phyloP scores from a whole-genome alignment of 805 yeast species.

The Schizosaccharomyces osmophilus region DNA sequence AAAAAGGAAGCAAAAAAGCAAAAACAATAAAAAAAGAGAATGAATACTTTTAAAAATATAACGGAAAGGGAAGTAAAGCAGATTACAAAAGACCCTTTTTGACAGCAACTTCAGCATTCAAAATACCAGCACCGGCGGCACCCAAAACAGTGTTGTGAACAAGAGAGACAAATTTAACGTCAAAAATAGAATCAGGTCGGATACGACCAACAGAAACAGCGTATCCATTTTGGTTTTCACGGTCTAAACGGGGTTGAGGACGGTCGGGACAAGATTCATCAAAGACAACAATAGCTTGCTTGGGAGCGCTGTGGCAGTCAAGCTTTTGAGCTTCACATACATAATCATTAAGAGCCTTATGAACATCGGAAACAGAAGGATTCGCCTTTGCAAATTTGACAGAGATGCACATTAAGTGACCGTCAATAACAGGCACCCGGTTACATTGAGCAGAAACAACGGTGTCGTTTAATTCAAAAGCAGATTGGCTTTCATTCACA shows the following conservation, averaged over 20 bases:
- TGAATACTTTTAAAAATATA: background rate
- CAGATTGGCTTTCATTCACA: conserved; percentile 27
- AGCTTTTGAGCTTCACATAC: conserved; percentile 58
- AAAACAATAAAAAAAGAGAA: background rate
- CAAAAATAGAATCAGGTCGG: conserved; percentile 80
- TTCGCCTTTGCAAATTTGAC: conserved; percentile 59
- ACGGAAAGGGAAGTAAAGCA: background rate
- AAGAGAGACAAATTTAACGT: conserved; percentile 86
- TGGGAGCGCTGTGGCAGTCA: conserved; percentile 81
- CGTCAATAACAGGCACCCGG: conserved; percentile 90
- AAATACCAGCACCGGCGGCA: conserved; percentile 94
- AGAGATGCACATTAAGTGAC: conserved; percentile 89
- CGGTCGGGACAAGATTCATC: conserved; percentile 53
- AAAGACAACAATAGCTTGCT: conserved; percentile 70
- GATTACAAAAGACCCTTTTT: conserved; percentile 48
- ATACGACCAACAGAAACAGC: conserved; percentile 89
- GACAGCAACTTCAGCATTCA: conserved; percentile 72
- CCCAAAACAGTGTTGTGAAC: conserved; percentile 95
- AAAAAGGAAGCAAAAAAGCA: no score
- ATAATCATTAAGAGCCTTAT: conserved; percentile 43
- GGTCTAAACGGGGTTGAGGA: conserved; percentile 94
- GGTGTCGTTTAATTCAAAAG: conserved; percentile 37
- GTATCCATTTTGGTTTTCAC: conserved; percentile 81
- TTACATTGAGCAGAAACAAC: conserved; percentile 89
- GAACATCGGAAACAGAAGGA: conserved; percentile 63